These are phyloP conservation scores for Colletotrichum sp. DNA, from an alignment of 2,329 filamentous ascomycete genomes.

Conservation along the genomic window DNA sequence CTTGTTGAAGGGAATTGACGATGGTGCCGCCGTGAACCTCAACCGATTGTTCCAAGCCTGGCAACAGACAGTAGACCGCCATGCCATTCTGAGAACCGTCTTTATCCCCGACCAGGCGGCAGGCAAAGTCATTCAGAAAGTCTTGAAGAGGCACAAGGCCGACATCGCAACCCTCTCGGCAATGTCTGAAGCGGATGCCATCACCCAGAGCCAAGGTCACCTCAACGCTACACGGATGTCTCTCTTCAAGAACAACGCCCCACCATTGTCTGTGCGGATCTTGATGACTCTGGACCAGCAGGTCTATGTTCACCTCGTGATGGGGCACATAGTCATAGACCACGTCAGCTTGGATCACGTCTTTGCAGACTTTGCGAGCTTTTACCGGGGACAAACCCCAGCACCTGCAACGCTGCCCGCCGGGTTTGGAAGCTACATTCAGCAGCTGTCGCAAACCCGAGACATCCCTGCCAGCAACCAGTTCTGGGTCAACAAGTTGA, in stretches of 20 bases:
- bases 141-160: conserved; percentile 34
- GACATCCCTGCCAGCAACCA: not conserved
- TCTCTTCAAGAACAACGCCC: not conserved
- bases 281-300: not conserved
- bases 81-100: conserved; percentile 70
- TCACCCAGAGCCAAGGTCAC: not conserved
- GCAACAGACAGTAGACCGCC: conserved; percentile 59
- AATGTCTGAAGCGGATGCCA: not conserved
- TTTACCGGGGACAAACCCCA: not conserved
- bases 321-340: conserved; percentile 2
- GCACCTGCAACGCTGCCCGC: not conserved
- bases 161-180: not conserved
- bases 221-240: not conserved
- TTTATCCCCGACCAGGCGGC: conserved; percentile 50
- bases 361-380: not conserved
- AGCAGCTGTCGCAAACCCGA: not conserved
- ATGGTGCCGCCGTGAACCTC: conserved; percentile 32
- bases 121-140: conserved; percentile 34
- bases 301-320: not conserved
- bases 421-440: not conserved
- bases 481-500: not conserved
- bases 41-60: conserved; percentile 56
- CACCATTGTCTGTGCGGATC: not conserved
- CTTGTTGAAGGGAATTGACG: not conserved
- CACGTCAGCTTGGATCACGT: conserved; percentile 11